phyloP scores from a whole-genome alignment of 306 rosid species.

The Abrus precatorius region DNA sequence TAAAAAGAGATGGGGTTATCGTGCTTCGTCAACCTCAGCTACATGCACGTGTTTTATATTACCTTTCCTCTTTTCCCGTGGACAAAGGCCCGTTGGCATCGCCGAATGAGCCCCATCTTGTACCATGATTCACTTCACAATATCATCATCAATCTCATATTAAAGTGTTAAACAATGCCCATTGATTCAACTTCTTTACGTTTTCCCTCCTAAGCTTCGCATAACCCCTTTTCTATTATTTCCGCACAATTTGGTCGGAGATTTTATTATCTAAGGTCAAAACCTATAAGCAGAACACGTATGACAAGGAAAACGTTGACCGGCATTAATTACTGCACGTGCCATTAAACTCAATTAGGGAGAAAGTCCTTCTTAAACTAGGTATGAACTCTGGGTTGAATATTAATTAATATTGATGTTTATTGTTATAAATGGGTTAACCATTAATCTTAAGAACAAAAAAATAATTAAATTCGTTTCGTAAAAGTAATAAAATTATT shows the following conservation, averaged over 20 bases:
- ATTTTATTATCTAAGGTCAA: constrained; percentile 36
- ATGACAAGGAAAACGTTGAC: background rate
- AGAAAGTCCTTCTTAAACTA: background rate
- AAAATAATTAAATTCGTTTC: too few species aligned
- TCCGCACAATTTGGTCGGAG: constrained; percentile 1
- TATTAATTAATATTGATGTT: too few species aligned
- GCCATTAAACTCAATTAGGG: background rate
- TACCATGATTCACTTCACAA: constrained; percentile 34
- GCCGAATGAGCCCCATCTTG: constrained; percentile 34
- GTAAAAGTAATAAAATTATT: too few species aligned
- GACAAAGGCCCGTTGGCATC: constrained; percentile 48
- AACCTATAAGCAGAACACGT: background rate
- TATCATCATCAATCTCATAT: constrained; percentile 16
- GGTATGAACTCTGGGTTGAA: background rate
- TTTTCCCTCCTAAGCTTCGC: constrained; percentile 40
- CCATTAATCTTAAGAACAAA: too few species aligned
- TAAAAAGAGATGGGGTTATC: background rate
- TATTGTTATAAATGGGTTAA: too few species aligned
- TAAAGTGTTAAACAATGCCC: background rate
- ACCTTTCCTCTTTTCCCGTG: constrained; percentile 20
- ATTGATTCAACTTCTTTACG: background rate
- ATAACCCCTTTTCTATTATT: background rate
- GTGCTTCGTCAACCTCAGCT: constrained; percentile 15
- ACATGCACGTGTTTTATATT: background rate
- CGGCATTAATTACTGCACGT: constrained; percentile 20